Conservation (phyloP, 2,329 filamentous ascomycete genomes). For the Colletotrichum australisinense region DNA sequence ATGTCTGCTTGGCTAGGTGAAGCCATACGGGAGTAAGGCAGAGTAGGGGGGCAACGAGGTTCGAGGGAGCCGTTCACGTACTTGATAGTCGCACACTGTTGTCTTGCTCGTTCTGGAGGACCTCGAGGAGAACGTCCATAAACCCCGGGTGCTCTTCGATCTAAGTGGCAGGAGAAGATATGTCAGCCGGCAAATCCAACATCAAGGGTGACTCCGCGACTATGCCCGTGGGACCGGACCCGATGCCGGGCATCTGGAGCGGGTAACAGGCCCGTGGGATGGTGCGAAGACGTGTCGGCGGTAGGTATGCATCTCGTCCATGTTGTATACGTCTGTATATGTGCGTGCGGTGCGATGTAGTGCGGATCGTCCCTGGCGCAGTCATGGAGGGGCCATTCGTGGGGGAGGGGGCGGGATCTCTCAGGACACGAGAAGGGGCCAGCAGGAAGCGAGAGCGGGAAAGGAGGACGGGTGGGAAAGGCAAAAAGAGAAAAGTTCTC, state of each 20-base stretch:
- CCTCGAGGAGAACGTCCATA: conserved; percentile 88
- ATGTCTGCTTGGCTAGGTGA: background rate
- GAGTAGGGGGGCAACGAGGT: conserved; percentile 21
- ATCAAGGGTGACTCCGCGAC: conserved; percentile 26
- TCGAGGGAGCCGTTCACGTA: conserved; percentile 60
- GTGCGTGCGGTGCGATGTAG: conserved; percentile 25
- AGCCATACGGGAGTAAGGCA: background rate
- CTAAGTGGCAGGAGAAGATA: conserved; percentile 57
- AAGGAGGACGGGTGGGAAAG: conserved; percentile 15
- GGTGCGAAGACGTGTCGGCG: conserved; percentile 30
- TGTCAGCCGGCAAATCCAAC: conserved; percentile 34
- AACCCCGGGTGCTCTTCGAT: conserved; percentile 93
- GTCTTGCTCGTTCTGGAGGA: conserved; percentile 90
- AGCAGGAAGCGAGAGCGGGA: conserved; percentile 10
- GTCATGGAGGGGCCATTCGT: conserved; percentile 31
- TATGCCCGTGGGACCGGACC: background rate
- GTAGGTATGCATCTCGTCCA: conserved; percentile 3
- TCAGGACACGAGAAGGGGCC: background rate
- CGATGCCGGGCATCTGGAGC: background rate
- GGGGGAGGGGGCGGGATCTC: conserved; percentile 22
- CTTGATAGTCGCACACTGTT: conserved; percentile 86
- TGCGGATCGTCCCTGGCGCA: conserved; percentile 31
- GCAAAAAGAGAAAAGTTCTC: conserved; percentile 7
- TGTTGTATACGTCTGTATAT: background rate
- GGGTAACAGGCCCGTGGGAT: conserved; percentile 7